Conservation (phyloP, 2,329 filamentous ascomycete species). For the Phaeosphaeriaceae sp. region DNA sequence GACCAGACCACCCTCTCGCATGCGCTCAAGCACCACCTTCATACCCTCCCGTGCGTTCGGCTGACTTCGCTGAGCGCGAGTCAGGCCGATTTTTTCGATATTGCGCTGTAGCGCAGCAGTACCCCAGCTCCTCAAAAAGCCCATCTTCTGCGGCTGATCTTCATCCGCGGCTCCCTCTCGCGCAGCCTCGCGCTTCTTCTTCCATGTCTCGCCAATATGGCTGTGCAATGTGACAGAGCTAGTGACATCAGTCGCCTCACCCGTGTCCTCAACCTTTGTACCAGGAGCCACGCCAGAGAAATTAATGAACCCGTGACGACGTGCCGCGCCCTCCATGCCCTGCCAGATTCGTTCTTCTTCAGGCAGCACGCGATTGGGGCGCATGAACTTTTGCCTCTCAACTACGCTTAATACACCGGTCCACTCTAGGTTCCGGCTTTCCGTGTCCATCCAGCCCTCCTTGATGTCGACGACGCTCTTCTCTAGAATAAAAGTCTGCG, state of each 20-base stretch:
- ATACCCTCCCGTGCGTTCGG: conserved; percentile 84
- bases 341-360: conserved; percentile 37
- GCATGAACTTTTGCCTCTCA: conserved; percentile 74
- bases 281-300: conserved; percentile 34
- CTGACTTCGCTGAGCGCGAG: conserved; percentile 77
- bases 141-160: conserved; percentile 58
- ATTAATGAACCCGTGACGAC: conserved; percentile 41
- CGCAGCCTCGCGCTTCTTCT: conserved; percentile 53
- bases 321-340: conserved; percentile 39
- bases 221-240: conserved; percentile 78
- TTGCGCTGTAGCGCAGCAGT: conserved; percentile 76
- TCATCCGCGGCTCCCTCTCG: conserved; percentile 45
- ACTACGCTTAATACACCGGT: conserved; percentile 80
- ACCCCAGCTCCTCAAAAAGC: conserved; percentile 68
- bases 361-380: conserved; percentile 28
- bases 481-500: conserved; percentile 81
- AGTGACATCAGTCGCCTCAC: conserved; percentile 67
- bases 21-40: conserved; percentile 77
- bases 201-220: conserved; percentile 71
- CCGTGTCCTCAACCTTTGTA: conserved; percentile 37
- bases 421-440: conserved; percentile 82
- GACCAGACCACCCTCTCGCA: conserved; percentile 70
- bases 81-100: conserved; percentile 79
- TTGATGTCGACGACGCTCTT: conserved; percentile 79
- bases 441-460: conserved; percentile 82